A percentile compares a stretch with the other conserved stretches of the same genome.
These are phyloP conservation scores for Manihot esculenta DNA, from an alignment of 441 rosid species.

Conservation along the genomic window DNA sequence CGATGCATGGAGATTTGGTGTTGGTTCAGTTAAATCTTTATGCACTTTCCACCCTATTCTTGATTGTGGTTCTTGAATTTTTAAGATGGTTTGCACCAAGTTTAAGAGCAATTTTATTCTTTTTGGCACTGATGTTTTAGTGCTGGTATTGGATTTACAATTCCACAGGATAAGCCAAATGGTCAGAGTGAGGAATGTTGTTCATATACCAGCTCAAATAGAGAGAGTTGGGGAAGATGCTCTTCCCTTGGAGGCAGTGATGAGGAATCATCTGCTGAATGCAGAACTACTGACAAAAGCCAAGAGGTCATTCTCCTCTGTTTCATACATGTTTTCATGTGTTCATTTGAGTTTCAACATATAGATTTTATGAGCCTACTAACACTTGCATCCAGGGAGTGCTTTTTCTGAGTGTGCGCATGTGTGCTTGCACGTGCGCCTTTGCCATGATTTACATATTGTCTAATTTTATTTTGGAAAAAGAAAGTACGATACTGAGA, in stretches of 20 bases:
- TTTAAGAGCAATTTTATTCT: background rate
- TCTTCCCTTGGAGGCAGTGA: constrained; percentile 89
- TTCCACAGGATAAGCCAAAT: constrained; percentile 58
- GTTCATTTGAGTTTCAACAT: background rate
- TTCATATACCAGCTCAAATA: constrained; percentile 86
- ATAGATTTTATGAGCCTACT: background rate
- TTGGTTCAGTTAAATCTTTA: background rate
- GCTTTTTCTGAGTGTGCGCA: background rate
- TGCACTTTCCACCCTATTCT: background rate
- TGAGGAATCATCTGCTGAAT: constrained; percentile 60
- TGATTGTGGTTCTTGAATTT: background rate
- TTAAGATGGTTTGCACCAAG: background rate
- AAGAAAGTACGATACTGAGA: background rate
- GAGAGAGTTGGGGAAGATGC: constrained; percentile 99
- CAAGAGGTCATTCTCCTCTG: constrained; percentile 48
- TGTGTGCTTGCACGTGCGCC: no score
- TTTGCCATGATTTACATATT: background rate
- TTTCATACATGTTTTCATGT: background rate
- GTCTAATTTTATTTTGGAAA: background rate
- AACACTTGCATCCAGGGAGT: background rate
- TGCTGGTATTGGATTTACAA: constrained; percentile 14
- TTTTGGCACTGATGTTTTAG: background rate
- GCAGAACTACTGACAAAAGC: constrained; percentile 37
- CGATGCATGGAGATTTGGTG: background rate
- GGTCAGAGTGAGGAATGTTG: constrained; percentile 73